Evolutionary conservation across 768 basidiomycete species (phyloP).

Genomic region (Mycena olivaceomarginata): DNA sequence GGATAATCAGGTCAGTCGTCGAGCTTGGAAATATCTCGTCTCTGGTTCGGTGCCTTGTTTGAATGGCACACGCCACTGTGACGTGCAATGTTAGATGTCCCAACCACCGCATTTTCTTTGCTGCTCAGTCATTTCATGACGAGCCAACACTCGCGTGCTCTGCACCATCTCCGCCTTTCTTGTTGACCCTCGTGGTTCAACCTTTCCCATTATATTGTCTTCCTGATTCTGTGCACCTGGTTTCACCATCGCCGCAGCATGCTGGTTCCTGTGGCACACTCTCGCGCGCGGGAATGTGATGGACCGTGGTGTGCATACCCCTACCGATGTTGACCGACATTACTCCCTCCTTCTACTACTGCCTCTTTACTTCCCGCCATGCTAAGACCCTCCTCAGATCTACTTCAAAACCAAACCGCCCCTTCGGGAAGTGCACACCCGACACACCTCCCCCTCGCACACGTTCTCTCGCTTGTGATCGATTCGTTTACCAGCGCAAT

Average conservation of each 20-base stretch:
- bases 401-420: slow-evolving; percentile 96
- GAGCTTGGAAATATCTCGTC: slow-evolving; percentile 1
- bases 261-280: slow-evolving; percentile 1
- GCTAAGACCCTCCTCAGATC: slow-evolving; percentile 71
- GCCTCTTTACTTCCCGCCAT: neutral
- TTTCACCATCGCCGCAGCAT: neutral
- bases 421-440: slow-evolving; percentile 79
- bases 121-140: neutral
- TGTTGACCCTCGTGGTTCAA: neutral
- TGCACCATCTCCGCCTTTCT: neutral
- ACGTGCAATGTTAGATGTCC: neutral
- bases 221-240: neutral
- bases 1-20: slow-evolving; percentile 88
- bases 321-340: slow-evolving; percentile 34
- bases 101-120: neutral
- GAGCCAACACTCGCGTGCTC: neutral
- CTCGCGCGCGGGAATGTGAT: neutral
- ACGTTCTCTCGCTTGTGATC: slow-evolving; percentile 91
- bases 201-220: neutral
- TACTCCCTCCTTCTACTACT: slow-evolving; percentile 20
- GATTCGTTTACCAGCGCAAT: slow-evolving; percentile 99
- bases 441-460: slow-evolving; percentile 83
- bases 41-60: slow-evolving; percentile 7
- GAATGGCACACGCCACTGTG: slow-evolving; percentile 3
- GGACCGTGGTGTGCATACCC: slow-evolving; percentile 7